Base-by-base conservation (phyloP, 2,329 filamentous ascomycete species). In the Bipolaris zeicola region DNA sequence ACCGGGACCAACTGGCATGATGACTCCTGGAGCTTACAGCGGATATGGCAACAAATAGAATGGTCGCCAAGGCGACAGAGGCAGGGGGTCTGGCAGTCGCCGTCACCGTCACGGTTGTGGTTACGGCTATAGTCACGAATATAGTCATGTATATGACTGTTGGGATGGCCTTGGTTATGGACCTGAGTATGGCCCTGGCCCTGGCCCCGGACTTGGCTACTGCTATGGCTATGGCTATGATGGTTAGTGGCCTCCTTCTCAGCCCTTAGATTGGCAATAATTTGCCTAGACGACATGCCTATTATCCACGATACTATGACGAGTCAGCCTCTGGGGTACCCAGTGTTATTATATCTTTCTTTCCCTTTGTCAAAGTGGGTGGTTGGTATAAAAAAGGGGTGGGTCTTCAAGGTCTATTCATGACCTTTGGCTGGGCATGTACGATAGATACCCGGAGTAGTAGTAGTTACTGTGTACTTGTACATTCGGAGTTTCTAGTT, bases 21-120 rank as follows among this genome's bases (percentile, higher is more conserved):
- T 92, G 83, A 95, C 91, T 6, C 91, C 91, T 16, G 55, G 55
- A 24, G 54, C 31, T n/a, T 57, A 54, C 37, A 52, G 50, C 45
- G 85, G 72, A 54, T 75, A 75, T 58, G 67, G 69, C 54, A 70
- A 71, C 54, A 76, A 74, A 58, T 74, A 70, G 50, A 34, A 56
- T 58, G 5, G 39, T 49, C 36, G 50, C 31, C 41, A 18, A 28
- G 16, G 13, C 36, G 22, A 16, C 10, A 31, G 37, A 11, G 20
- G 20, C 10, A 14, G 2, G 16, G 38, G 7, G 14, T 31, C 45
- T 22, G 11, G 42, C 14, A 11, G 24, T 48, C 31, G 31, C 10
- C 20, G 10, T 18, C 26, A 6, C 26, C 6, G 6, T 26, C 26
- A 26, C 26, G 20, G 20, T 20, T 3, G 20, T 20, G 20, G 20